Percentiles rank a stretch among this genome's conserved stretches.
Evolutionary conservation across 1,139 yeast genomes (phyloP).

Genomic region (Magnusiomyces paraingens): DNA sequence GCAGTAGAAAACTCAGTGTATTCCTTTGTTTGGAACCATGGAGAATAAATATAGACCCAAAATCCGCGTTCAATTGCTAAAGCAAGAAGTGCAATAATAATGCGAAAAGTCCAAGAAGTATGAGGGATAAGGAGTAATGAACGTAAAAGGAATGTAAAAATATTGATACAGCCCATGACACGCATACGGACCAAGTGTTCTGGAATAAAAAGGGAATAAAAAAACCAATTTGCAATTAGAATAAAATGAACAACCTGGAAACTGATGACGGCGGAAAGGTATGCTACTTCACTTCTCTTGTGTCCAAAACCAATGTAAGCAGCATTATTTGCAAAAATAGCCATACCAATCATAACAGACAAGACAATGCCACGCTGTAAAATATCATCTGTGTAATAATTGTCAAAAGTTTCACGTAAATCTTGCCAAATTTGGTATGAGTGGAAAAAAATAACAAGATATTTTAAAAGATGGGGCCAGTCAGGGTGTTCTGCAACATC

Average conservation of each 20-base stretch:
- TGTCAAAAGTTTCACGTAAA: conserved; percentile 57
- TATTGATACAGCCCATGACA: conserved; percentile 32
- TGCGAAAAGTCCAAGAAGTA: conserved; percentile 36
- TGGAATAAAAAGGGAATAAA: conserved; percentile 46
- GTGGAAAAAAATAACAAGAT: conserved; percentile 48
- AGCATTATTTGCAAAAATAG: conserved; percentile 50
- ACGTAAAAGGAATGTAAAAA: conserved; percentile 30
- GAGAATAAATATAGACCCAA: conserved; percentile 26
- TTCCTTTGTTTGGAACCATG: conserved; percentile 40
- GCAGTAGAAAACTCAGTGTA: conserved; percentile 50
- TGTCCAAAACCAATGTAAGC: conserved; percentile 34
- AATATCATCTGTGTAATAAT: conserved; percentile 57
- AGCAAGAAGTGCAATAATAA: conserved; percentile 43
- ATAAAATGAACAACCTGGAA: conserved; percentile 20
- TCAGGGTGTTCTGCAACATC: conserved; percentile 47
- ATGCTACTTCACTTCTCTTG: conserved; percentile 23
- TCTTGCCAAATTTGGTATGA: conserved; percentile 63
- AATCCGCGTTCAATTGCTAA: conserved; percentile 39
- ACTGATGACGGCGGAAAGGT: conserved; percentile 21
- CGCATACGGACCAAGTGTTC: conserved; percentile 53
- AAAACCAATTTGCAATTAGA: conserved; percentile 24
- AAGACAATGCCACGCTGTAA: conserved; percentile 48
- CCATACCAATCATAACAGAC: conserved; percentile 49
- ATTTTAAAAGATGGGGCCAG: conserved; percentile 44
- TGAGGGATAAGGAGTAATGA: conserved; percentile 21